Evolutionary conservation across 1,284 basidiomycete genomes (phyloP), one percentile per base, ranked within the genome.

Genomic region (Hemileccinum hortonii): DNA sequence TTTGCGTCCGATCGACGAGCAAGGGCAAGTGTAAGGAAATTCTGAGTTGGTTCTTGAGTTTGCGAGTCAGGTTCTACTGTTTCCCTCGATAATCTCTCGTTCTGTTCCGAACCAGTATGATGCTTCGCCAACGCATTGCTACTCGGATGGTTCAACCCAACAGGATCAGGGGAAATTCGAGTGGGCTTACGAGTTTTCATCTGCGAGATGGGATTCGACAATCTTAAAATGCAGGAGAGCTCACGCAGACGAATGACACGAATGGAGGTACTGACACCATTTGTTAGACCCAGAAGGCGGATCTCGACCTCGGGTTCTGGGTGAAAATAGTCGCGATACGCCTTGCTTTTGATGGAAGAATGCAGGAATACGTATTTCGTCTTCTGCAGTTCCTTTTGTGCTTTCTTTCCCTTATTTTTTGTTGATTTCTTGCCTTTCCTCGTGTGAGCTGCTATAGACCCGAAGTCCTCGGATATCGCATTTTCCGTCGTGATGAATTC

Each of bases 301-400:
- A 73, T 80, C 70, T 89, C 86, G 19, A 81, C 76, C 24, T 77
- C 73, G 15, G 73, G 73, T 55, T 79, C 75, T 16, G 86, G 82
- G 48, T 80, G 75, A 69, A 91, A 91, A 62, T 90, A 87, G 58
- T 88, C 80, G 30, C 69, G 60, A 62, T 88, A 90, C 45, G 67
- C 72, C 41, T 72, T 57, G 14, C 72, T 74, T 45, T 70, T 68
- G 52, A 76, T 73, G 37, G 75, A 74, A 11, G 75, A 65, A 44
- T 65, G 67, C 54, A 83, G 76, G 66, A 89, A 87, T 15, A 75
- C 63, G 57, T 82, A 89, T 62, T 73, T 76, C 29, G 76, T 64
- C 57, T 81, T 83, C 57, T 83, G 80, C 33, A 81, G 58, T 50
- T 77, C 79, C 58, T 79, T 81, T 33, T 79, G 78, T 26, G 71